These are phyloP conservation scores for Plasmopara halstedii DNA, from an alignment of 352 stramenopile species.

Conservation along the genomic window DNA sequence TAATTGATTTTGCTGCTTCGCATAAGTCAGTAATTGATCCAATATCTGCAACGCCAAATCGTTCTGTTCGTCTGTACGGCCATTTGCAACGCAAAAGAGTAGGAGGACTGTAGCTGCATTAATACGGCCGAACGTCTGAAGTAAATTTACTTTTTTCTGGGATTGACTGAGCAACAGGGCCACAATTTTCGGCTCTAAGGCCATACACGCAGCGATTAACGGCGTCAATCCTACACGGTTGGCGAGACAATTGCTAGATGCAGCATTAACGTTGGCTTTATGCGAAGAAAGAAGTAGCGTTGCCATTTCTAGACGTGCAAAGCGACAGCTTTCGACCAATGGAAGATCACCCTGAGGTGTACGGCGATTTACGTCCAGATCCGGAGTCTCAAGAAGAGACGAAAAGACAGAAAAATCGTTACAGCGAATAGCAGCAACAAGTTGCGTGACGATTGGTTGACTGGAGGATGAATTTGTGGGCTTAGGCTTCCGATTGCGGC, in stretches of 20 bases:
- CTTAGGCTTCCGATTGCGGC: slow-evolving; percentile 1
- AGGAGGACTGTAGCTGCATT: slow-evolving; percentile 33
- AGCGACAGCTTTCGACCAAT: slow-evolving; percentile 55
- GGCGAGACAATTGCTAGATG: slow-evolving; percentile 22
- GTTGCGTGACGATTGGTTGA: not conserved
- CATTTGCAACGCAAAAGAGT: slow-evolving; percentile 50
- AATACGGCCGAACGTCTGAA: slow-evolving; percentile 34
- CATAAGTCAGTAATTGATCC: slow-evolving; percentile 28
- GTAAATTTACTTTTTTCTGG: slow-evolving; percentile 17
- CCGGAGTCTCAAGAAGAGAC: slow-evolving; percentile 13
- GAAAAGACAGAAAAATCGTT: slow-evolving; percentile 20
- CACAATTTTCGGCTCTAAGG: slow-evolving; percentile 34
- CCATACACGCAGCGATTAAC: slow-evolving; percentile 49
- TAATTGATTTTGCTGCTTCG: slow-evolving; percentile 24
- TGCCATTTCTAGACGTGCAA: slow-evolving; percentile 36
- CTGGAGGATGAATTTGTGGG: not conserved
- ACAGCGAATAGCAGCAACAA: slow-evolving; percentile 24
- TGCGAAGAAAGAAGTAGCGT: slow-evolving; percentile 18
- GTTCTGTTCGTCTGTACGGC: slow-evolving; percentile 38
- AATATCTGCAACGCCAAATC: slow-evolving; percentile 30
- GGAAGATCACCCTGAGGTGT: slow-evolving; percentile 29
- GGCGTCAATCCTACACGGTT: slow-evolving; percentile 37
- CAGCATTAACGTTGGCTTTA: slow-evolving; percentile 31
- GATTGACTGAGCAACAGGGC: slow-evolving; percentile 22
- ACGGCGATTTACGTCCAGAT: slow-evolving; percentile 32